Evolutionary conservation across 495 filamentous ascomycete species (phyloP), one percentile per base, ranked within the genome.

Genomic region (Trichoderma asperelloides): DNA sequence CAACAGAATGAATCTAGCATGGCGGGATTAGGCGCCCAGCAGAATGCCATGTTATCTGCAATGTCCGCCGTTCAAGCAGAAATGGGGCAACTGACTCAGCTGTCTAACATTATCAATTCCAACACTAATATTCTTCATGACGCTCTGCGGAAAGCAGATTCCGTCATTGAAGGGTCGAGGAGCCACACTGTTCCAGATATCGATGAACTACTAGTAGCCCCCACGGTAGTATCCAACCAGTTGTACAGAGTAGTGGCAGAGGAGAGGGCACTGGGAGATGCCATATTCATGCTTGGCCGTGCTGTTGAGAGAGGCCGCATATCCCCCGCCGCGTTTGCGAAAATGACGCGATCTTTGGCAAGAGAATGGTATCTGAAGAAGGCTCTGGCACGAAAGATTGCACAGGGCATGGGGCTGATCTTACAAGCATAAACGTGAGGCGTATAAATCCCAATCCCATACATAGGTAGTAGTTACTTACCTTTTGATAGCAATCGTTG

Each of bases 291-390:
- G 28, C 81, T 98, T 49, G 91, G 92, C 30, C 81, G 87, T 55
- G 95, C 89, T 15, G 80, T 97, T 45, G 93, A 96, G 75, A 81
- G 85, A 57, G 95, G 94, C 7, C 83, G 92, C 66, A 87, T 97
- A 40, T 83, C 85, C 3, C 86, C 90, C n/a, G 86, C 88, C 49
- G 88, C 88, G 0, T 98, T 96, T 85, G 88, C 93, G 13, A 87
- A 86, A 81, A 87, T 87, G 82, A 96, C 91, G 41, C 83, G 95
- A 65, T 87, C 84, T 65, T 77, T 98, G 39, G 93, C 92, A 2
- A 80, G 95, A 65, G 95, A 98, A 79, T 91, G 90, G 77, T 97
- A 93, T 74, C 74, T 96, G 72, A 94, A 96, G 79, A 92, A 93
- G 76, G 93, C 91, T 2, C 76, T 97, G 60, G 89, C 90, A 70